A percentile compares a stretch with the other conserved stretches of the same genome.
Conservation (phyloP, 495 filamentous ascomycete genomes). For the Daldinia bambusicola region DNA sequence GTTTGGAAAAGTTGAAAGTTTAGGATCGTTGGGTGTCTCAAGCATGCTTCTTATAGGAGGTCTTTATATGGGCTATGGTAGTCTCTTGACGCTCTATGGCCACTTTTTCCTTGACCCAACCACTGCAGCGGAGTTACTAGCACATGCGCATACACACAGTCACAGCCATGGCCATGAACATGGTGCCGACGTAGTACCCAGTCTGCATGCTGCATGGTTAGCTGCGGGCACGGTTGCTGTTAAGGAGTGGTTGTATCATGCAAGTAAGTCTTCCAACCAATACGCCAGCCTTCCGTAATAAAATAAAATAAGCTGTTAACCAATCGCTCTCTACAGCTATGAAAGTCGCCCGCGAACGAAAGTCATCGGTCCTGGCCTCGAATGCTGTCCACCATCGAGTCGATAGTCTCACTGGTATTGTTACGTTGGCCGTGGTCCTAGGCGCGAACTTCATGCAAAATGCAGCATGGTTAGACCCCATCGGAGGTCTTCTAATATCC, state of each 20-base stretch:
- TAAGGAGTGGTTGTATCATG: constrained; percentile 97
- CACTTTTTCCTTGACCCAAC: constrained; percentile 80
- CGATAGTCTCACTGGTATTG: constrained; percentile 92
- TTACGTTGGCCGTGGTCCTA: constrained; percentile 86
- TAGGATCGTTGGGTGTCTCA: constrained; percentile 92
- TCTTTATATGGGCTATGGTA: constrained; percentile 87
- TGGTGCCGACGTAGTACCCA: constrained; percentile 72
- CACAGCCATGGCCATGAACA: constrained; percentile 68
- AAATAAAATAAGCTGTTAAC: constrained; percentile 31
- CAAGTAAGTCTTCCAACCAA: constrained; percentile 71
- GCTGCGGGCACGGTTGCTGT: constrained; percentile 89
- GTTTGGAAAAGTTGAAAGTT: constrained; percentile 96
- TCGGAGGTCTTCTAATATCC: constrained; percentile 90
- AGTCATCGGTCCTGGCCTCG: constrained; percentile 94
- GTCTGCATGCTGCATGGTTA: constrained; percentile 92
- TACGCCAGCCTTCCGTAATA: background rate
- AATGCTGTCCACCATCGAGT: constrained; percentile 97
- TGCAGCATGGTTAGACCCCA: constrained; percentile 92
- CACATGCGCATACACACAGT: constrained; percentile 67
- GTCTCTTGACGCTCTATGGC: constrained; percentile 75
- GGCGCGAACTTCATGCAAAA: constrained; percentile 87
- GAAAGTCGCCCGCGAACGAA: constrained; percentile 94
- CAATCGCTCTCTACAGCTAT: constrained; percentile 68
- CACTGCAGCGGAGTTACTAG: constrained; percentile 65
- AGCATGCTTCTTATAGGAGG: constrained; percentile 88